phyloP scores from a whole-genome alignment of 129 eudicot species.

The Pseudognaphalium luteoalbum region DNA sequence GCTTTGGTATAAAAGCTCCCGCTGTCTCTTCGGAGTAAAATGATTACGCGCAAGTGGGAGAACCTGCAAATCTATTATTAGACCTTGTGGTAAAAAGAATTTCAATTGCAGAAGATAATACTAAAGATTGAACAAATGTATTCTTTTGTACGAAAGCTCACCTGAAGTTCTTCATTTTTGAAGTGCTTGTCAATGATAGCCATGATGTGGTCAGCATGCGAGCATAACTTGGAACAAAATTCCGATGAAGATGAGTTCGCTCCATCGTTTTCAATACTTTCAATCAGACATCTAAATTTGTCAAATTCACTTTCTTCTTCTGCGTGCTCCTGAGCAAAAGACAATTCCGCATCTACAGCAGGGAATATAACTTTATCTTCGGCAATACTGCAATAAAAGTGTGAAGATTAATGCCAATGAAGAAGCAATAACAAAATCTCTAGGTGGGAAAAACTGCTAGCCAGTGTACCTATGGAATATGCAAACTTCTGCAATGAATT shows the following conservation, averaged over 20 bases:
- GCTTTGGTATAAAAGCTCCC: slow-evolving; percentile 89
- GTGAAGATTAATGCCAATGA: slow-evolving; percentile 12
- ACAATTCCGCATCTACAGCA: slow-evolving; percentile 89
- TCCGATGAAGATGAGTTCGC: slow-evolving; percentile 88
- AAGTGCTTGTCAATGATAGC: slow-evolving; percentile 77
- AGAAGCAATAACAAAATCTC: background rate
- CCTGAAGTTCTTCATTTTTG: slow-evolving; percentile 86
- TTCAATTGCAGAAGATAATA: background rate
- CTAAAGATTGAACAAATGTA: slow-evolving; percentile 8
- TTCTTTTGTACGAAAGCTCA: slow-evolving; percentile 18
- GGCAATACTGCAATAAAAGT: slow-evolving; percentile 76
- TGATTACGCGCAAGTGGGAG: slow-evolving; percentile 94
- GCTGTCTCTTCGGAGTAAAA: slow-evolving; percentile 74
- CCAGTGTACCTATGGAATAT: slow-evolving; percentile 81
- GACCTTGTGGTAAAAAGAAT: background rate
- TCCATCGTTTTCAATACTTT: slow-evolving; percentile 82
- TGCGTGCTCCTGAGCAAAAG: slow-evolving; percentile 93
- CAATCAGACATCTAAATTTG: slow-evolving; percentile 83
- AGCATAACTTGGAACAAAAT: slow-evolving; percentile 69
- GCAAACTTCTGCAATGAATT: slow-evolving; percentile 96
- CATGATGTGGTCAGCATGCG: slow-evolving; percentile 95
- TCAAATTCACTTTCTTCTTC: slow-evolving; percentile 95
- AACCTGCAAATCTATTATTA: slow-evolving; percentile 48
- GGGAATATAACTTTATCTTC: slow-evolving; percentile 98
- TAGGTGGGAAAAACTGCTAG: background rate